Conservation (phyloP, 805 yeast genomes). For the Schwanniomyces occidentalis region DNA sequence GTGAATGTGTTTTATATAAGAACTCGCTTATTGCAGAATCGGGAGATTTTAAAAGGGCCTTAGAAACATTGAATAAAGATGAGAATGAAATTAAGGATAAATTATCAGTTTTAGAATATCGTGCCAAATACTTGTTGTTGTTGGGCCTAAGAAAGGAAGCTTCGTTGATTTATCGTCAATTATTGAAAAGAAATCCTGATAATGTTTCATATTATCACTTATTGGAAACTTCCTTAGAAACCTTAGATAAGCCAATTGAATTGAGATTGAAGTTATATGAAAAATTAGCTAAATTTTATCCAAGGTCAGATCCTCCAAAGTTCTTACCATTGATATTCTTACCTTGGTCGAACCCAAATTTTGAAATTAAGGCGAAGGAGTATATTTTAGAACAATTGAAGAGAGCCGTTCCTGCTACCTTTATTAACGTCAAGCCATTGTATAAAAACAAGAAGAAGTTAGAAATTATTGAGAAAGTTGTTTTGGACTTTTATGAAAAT, state of each 20-base stretch:
- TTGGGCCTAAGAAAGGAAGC: conserved; percentile 65
- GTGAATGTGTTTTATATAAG: conserved; percentile 77
- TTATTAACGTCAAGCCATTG: conserved; percentile 80
- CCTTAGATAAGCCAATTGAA: conserved; percentile 43
- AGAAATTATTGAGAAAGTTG: conserved; percentile 54
- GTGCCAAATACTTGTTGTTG: conserved; percentile 62
- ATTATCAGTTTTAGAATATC: conserved; percentile 60
- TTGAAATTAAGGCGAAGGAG: conserved; percentile 44
- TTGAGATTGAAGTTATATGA: conserved; percentile 61
- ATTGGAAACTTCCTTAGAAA: conserved; percentile 65
- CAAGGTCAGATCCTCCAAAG: conserved; percentile 78
- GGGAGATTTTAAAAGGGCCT: conserved; percentile 65
- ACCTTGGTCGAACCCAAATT: conserved; percentile 49
- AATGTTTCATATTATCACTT: conserved; percentile 61
- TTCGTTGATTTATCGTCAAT: conserved; percentile 60
- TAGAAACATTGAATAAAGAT: conserved; percentile 56
- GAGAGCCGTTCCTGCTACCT: conserved; percentile 88
- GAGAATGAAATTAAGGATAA: conserved; percentile 55
- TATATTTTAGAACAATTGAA: conserved; percentile 65
- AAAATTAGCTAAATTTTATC: conserved; percentile 68
- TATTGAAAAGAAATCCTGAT: conserved; percentile 87
- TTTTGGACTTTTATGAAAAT: conserved; percentile 44
- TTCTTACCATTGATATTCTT: conserved; percentile 77
- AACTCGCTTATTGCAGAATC: conserved; percentile 61
- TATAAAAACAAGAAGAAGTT: conserved; percentile 48